A percentile compares a stretch with the other conserved stretches of the same genome.
Evolutionary conservation across 768 basidiomycete species (phyloP).

Genomic region (Podaxis sp.): DNA sequence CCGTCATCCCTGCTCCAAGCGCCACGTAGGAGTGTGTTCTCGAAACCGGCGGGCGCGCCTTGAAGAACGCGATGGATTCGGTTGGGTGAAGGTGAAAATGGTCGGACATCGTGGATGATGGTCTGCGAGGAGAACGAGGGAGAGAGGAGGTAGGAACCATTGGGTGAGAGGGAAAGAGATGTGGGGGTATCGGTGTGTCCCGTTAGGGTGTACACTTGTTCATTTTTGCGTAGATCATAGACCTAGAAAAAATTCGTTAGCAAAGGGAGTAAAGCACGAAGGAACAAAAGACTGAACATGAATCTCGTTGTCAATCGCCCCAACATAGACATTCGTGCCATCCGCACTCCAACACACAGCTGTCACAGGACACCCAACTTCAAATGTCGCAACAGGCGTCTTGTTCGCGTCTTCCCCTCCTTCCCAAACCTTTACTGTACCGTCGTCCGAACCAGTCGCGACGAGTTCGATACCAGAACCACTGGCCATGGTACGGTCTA

Average conservation of each 20-base stretch:
- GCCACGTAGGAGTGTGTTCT: constrained; percentile 78
- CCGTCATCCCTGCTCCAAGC: constrained; percentile 89
- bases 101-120: constrained; percentile 89
- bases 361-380: constrained; percentile 88
- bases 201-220: constrained; percentile 74
- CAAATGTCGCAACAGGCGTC: constrained; percentile 75
- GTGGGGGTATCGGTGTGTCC: constrained; percentile 95
- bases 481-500: constrained; percentile 84
- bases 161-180: constrained; percentile 89
- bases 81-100: constrained; percentile 85
- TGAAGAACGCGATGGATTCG: constrained; percentile 76
- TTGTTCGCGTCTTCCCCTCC: constrained; percentile 76
- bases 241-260: constrained; percentile 47
- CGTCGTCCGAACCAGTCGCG: constrained; percentile 89
- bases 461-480: constrained; percentile 85
- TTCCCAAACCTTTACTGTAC: constrained; percentile 90
- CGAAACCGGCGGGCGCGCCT: constrained; percentile 94
- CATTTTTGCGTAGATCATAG: constrained; percentile 85
- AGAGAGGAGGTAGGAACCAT: constrained; percentile 83
- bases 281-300: constrained; percentile 59
- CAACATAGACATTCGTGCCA: constrained; percentile 87
- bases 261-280: neutral
- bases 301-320: constrained; percentile 93
- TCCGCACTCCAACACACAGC: constrained; percentile 92
- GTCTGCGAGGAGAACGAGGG: constrained; percentile 89